Base-by-base conservation (phyloP, 2,329 filamentous ascomycete genomes). In the Mycosphaerella sp. region DNA sequence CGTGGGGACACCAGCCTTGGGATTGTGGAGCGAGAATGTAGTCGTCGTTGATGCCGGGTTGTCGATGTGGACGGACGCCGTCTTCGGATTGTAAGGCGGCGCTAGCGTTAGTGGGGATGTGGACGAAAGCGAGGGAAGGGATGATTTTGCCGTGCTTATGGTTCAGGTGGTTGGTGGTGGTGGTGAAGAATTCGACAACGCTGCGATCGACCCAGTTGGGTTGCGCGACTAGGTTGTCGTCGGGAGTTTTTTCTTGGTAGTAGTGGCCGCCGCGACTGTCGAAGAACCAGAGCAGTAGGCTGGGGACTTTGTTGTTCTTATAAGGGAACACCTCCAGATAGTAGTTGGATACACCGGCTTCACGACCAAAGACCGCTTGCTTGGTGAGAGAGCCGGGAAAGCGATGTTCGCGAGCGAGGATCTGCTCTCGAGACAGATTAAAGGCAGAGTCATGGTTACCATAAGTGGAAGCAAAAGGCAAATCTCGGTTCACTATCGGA, bases 231-330 rank as follows among this genome's bases (percentile, higher is more conserved):
- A 61, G 56, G 9, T 65, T 54, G 14, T 66, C 66, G 3, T 60
- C 48, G 29, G 66, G 54, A 1, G 60, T 61, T 17, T 77, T 59
- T 45, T 72, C 76, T 61, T 76, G 81, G 46, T 74, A 71, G 48
- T 73, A 72, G 6, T 83, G 83, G 36, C 84, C 83, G 46, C 60
- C 60, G 26, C 79, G 75, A 52, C 76, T 80, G 63, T 89, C 86
- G 62, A 89, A 87, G 70, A 88, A 88, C 83, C 84, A 89, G 1
- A 89, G 72, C 0, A 89, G 63, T 6, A 76, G 62, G 6, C 64
- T 60, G 6, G 80, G 78, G 1, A 46, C 41, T 4, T 62, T 51
- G 54, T 75, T 73, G 62, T 78, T 78, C 17, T 58, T 54, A 44
- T 64, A 56, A 9, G 70, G 65, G 61, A 77, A 80, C 2, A 83